A percentile compares a stretch with the other conserved stretches of the same genome.
These are phyloP conservation scores for Penicillium glabrum DNA, from an alignment of 2,329 filamentous ascomycete genomes.

Conservation along the genomic window DNA sequence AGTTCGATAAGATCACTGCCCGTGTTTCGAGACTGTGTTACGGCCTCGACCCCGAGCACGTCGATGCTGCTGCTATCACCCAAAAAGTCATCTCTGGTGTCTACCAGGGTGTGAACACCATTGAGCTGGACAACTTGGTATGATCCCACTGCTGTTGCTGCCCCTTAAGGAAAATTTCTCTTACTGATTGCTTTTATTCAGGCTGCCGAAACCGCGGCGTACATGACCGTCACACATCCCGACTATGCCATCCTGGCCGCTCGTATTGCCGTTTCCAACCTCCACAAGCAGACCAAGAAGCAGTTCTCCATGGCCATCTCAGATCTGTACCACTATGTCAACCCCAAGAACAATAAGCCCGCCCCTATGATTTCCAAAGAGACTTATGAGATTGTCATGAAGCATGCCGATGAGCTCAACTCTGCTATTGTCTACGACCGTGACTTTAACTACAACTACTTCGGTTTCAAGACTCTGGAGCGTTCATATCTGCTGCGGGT, in stretches of 20 bases:
- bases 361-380: conserved; percentile 94
- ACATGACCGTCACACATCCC: conserved; percentile 99
- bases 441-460: conserved; percentile 99
- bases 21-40: conserved; percentile 97
- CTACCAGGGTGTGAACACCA: conserved; percentile 94
- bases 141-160: conserved; percentile 35
- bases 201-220: conserved; percentile 97
- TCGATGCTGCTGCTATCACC: conserved; percentile 96
- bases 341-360: conserved; percentile 79
- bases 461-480: conserved; percentile 99
- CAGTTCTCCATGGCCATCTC: conserved; percentile 95
- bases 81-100: conserved; percentile 99
- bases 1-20: conserved; percentile 99
- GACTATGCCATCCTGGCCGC: conserved; percentile 98
- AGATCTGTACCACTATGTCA: conserved; percentile 93
- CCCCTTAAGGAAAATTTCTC: background rate
- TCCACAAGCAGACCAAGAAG: conserved; percentile 99
- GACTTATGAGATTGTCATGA: conserved; percentile 91
- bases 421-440: conserved; percentile 98
- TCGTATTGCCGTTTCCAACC: conserved; percentile 97
- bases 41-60: conserved; percentile 90
- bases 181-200: conserved; percentile 43
- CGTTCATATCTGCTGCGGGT: conserved; percentile 96
- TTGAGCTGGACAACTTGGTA: conserved; percentile 96
- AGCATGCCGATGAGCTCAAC: conserved; percentile 94